These are phyloP conservation scores for Rhizoclosmatium globosum DNA, from an alignment of 192 early-diverging fungal genomes.

Conservation along the genomic window DNA sequence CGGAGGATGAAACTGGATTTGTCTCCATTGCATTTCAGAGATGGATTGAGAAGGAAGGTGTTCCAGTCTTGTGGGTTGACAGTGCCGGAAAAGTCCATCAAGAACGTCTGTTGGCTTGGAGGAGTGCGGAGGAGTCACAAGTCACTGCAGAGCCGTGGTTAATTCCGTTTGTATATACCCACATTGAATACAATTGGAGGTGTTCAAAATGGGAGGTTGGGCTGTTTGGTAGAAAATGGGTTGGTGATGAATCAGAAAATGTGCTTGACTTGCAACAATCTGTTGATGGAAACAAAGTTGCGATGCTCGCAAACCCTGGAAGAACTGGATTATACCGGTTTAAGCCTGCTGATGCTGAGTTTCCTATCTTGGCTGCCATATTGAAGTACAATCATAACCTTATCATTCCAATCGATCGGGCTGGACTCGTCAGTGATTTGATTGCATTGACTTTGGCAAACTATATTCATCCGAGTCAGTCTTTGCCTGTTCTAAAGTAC, in stretches of 20 bases:
- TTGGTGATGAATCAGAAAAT: too few relatives aligned
- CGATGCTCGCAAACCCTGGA: constrained; percentile 17
- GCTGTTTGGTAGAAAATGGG: too few relatives aligned
- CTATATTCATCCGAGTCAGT: constrained; percentile 4
- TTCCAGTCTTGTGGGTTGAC: constrained; percentile 24
- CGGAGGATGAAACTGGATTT: constrained; percentile 20
- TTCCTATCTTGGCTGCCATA: neutral
- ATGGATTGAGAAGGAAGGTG: constrained; percentile 30
- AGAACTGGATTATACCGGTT: constrained; percentile 19
- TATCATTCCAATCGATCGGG: constrained; percentile 27
- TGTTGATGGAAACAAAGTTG: too few relatives aligned
- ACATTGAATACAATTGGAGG: too few relatives aligned
- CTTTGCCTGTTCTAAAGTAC: neutral
- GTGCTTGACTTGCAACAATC: too few relatives aligned
- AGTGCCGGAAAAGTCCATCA: constrained; percentile 8
- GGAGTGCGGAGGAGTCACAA: neutral
- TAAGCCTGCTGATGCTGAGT: constrained; percentile 1
- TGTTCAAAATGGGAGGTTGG: too few relatives aligned
- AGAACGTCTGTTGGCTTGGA: constrained; percentile 26
- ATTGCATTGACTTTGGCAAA: constrained; percentile 30
- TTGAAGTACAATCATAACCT: neutral
- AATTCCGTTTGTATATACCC: too few relatives aligned
- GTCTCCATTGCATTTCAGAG: constrained; percentile 13
- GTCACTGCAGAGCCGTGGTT: neutral
- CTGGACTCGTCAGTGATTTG: constrained; percentile 42